phyloP scores from a whole-genome alignment of 2,329 filamentous ascomycete genomes.

The Trichoderma sp. region DNA sequence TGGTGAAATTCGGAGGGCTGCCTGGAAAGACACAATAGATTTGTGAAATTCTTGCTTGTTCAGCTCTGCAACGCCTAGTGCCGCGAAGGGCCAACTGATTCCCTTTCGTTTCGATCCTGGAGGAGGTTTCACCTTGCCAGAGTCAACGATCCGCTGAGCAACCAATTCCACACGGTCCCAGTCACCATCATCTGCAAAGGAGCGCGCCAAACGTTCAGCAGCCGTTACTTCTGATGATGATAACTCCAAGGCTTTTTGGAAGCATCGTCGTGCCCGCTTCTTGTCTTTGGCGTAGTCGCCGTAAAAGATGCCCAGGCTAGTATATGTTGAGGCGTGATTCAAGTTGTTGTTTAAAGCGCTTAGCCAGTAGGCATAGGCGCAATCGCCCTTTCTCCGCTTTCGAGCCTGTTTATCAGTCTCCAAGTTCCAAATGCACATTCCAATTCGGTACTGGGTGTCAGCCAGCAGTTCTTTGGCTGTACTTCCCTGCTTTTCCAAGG shows the following conservation, averaged over 20 bases:
- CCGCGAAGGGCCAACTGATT: slow-evolving; percentile 94
- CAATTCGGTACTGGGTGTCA: slow-evolving; percentile 83
- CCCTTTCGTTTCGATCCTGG: slow-evolving; percentile 92
- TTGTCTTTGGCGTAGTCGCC: slow-evolving; percentile 87
- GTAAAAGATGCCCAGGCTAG: slow-evolving; percentile 86
- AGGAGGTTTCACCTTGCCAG: slow-evolving; percentile 86
- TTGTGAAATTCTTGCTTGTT: slow-evolving; percentile 90
- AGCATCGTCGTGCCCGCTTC: slow-evolving; percentile 84
- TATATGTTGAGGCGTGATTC: slow-evolving; percentile 88
- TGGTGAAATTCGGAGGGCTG: slow-evolving; percentile 79
- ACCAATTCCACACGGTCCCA: slow-evolving; percentile 97
- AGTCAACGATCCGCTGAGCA: slow-evolving; percentile 86
- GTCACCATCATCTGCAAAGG: slow-evolving; percentile 86
- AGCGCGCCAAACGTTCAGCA: slow-evolving; percentile 80
- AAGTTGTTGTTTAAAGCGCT: slow-evolving; percentile 82
- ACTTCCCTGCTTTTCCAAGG: slow-evolving; percentile 63
- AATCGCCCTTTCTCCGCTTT: slow-evolving; percentile 70
- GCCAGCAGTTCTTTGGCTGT: slow-evolving; percentile 70
- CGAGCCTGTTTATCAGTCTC: slow-evolving; percentile 73
- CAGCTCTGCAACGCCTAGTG: slow-evolving; percentile 88
- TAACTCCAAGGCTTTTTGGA: slow-evolving; percentile 93
- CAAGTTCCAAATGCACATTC: slow-evolving; percentile 82
- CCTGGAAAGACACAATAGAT: slow-evolving; percentile 89
- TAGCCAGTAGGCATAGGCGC: slow-evolving; percentile 79
- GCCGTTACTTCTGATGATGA: slow-evolving; percentile 84